Evolutionary conservation across 345 rosid species (phyloP), one percentile per base, ranked within the genome.

Genomic region (Brassica rapa): DNA sequence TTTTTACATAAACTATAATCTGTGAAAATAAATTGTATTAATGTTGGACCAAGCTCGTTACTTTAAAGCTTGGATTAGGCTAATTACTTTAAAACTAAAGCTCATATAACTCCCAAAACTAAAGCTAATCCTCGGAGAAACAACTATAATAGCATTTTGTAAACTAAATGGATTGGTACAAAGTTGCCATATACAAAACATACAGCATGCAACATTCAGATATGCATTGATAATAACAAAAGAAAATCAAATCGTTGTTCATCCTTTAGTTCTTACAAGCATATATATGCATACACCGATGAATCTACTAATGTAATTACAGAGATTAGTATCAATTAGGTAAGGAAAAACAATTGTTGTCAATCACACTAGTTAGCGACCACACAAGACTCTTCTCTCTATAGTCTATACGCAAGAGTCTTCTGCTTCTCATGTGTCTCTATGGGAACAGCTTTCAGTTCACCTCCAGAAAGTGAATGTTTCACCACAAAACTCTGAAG

Each of bases 401-500:
- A n/a, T n/a, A 51, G 27, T 33, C 70, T 15, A 49, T 23, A 60
- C 59, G 46, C 59, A 37, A 49, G 14, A 49, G 57, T 63, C 39
- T 77, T 53, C 57, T 53, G 4, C 23, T 69, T 70, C 64, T 77
- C 23, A 3, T 85, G 49, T 81, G 87, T 85, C 84, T 60, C 32
- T 25, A 4, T 60, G 33, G 15, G 32, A 60, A 24, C 33, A 24
- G 15, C 32, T 60, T 60, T 24, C 30, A 27, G 30, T 27, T 27
- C 15, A 60, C 33, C 30, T 60, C 15, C 11, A 57, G 89, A 86
- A 69, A 79, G 30, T 10, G 24, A 75, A 27, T 59, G 66, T 67
- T 87, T 60, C 89, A 89, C 81, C 95, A 89, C 70, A 89, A 87
- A 79, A 79, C 87, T 85, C n/a, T 87, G 57, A 84, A 15, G 88